These are phyloP conservation scores for Solanum sparsipilum DNA, from an alignment of 257 asterid species.

Conservation along the genomic window DNA sequence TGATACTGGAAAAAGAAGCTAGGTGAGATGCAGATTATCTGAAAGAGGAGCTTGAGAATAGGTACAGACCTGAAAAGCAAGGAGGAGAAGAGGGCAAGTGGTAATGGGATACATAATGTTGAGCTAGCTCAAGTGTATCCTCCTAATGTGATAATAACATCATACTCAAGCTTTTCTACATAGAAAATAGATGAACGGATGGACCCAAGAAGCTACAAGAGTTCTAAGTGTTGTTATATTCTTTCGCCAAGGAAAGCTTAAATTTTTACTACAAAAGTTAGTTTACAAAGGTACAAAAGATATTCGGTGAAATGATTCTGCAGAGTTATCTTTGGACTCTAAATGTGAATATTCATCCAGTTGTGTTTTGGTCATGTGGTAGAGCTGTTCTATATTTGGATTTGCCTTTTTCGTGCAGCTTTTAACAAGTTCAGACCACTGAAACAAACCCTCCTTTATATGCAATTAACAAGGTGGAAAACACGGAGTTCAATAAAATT, in stretches of 20 bases:
- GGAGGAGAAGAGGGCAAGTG: not conserved
- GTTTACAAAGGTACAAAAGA: not conserved
- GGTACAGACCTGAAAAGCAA: not conserved
- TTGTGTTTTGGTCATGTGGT: not conserved
- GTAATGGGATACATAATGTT: not conserved
- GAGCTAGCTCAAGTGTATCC: not conserved
- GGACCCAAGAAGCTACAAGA: not conserved
- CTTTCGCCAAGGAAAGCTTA: not conserved
- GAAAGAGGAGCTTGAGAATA: not conserved
- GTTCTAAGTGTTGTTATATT: not conserved
- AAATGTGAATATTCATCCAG: not conserved
- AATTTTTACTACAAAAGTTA: not conserved
- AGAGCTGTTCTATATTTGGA: not conserved
- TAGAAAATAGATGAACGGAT: not conserved
- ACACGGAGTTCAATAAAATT: not conserved
- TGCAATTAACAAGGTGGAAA: not conserved
- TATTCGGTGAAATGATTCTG: not conserved
- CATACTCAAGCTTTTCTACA: not conserved
- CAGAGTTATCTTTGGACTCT: not conserved
- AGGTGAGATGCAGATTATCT: not conserved
- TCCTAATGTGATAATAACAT: not conserved
- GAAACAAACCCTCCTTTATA: not conserved
- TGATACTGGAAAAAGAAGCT: not conserved
- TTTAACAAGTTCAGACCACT: not conserved
- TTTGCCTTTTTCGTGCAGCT: not conserved